Percentiles rank a stretch among this genome's conserved stretches.
Conservation (phyloP, 1,139 yeast species). For the Suhomyces chickasaworum region DNA sequence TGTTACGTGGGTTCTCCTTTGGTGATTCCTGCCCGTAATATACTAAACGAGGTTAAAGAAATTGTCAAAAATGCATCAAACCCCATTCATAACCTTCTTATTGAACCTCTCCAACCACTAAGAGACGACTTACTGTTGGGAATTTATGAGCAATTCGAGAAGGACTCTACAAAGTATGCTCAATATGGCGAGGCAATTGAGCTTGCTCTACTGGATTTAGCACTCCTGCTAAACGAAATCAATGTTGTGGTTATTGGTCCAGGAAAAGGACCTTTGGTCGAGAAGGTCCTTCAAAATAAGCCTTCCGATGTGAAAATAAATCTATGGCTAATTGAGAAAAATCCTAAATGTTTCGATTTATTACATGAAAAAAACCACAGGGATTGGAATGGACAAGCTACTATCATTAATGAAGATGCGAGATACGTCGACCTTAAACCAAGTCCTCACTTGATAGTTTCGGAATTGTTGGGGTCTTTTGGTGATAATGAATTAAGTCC, state of each 20-base stretch:
- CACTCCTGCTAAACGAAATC: constrained; percentile 1
- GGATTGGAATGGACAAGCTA: constrained; percentile 50
- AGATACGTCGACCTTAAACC: constrained; percentile 41
- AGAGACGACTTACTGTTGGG: constrained; percentile 54
- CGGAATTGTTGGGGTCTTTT: constrained; percentile 86
- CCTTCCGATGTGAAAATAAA: constrained; percentile 16
- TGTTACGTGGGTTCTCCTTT: neutral
- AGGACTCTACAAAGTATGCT: constrained; percentile 66
- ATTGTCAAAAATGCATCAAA: neutral
- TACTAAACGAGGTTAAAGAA: neutral
- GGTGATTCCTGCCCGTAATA: neutral
- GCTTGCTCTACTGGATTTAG: constrained; percentile 48
- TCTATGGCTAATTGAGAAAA: constrained; percentile 58
- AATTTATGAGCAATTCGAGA: constrained; percentile 70
- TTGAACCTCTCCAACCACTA: constrained; percentile 72
- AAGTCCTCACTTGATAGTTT: constrained; percentile 57
- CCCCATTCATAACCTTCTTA: constrained; percentile 14
- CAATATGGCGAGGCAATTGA: constrained; percentile 68
- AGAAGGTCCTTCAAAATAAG: constrained; percentile 38
- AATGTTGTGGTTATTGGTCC: constrained; percentile 74
- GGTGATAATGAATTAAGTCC: constrained; percentile 92
- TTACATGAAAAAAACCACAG: constrained; percentile 43
- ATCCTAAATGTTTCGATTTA: constrained; percentile 57
- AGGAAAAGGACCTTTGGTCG: constrained; percentile 81
- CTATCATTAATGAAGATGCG: constrained; percentile 58